A percentile compares a stretch with the other conserved stretches of the same genome.
phyloP scores from a whole-genome alignment of 192 early-diverging fungal genomes.

The Coemansia biformis region DNA sequence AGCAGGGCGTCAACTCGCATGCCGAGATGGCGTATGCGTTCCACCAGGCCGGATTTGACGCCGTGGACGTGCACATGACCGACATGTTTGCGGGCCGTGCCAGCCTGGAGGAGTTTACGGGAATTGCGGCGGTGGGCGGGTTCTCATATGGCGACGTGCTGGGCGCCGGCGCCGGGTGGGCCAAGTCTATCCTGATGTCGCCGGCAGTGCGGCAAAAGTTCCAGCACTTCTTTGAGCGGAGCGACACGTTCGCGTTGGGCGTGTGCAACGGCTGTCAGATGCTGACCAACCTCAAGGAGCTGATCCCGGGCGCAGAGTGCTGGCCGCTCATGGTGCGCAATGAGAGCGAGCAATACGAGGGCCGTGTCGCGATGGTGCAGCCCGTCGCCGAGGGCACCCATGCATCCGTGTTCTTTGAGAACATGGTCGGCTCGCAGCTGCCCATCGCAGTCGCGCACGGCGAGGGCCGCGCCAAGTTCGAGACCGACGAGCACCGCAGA shows the following conservation, averaged over 20 bases:
- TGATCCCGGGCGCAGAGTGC: constrained; percentile 74
- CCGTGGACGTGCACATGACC: constrained; percentile 98
- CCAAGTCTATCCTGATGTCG: constrained; percentile 81
- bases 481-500: constrained; percentile 33
- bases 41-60: constrained; percentile 85
- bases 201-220: constrained; percentile 67
- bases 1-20: constrained; percentile 96
- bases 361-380: constrained; percentile 71
- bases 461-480: constrained; percentile 89
- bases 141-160: constrained; percentile 99
- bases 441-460: constrained; percentile 97
- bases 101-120: constrained; percentile 66
- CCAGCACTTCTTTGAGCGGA: constrained; percentile 69
- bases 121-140: constrained; percentile 92
- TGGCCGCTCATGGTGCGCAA: constrained; percentile 96
- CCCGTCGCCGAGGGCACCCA: constrained; percentile 14
- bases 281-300: constrained; percentile 74
- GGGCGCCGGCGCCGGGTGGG: constrained; percentile 98
- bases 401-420: constrained; percentile 73
- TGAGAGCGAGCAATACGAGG: constrained; percentile 93
- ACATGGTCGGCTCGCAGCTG: constrained; percentile 84
- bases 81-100: constrained; percentile 71
- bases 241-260: constrained; percentile 91
- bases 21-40: constrained; percentile 95
- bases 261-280: constrained; percentile 99